Percentiles rank a stretch among this genome's conserved stretches.
Evolutionary conservation across 2,329 filamentous ascomycete species (phyloP).

Genomic region (Hymenoscyphus occultus): DNA sequence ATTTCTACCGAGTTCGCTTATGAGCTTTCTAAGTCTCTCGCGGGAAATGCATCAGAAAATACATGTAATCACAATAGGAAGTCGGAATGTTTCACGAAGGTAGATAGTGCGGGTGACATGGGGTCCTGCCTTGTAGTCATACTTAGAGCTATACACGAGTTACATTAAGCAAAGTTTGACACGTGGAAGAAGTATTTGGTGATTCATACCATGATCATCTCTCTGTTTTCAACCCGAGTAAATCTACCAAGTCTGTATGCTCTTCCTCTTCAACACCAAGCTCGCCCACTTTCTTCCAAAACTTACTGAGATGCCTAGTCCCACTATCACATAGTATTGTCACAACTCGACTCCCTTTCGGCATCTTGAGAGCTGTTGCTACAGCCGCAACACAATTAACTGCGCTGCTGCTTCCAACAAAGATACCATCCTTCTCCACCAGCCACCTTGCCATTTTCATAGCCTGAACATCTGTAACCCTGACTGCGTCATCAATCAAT

Average conservation of each 20-base stretch:
- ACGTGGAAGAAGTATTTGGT: too few relatives aligned
- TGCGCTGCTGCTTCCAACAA: conserved; percentile 90
- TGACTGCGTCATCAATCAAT: conserved; percentile 84
- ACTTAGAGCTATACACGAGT: not conserved
- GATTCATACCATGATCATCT: not conserved
- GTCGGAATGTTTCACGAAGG: not conserved
- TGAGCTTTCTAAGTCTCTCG: not conserved
- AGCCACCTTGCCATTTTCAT: conserved; percentile 93
- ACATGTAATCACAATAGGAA: not conserved
- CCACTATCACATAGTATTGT: conserved; percentile 84
- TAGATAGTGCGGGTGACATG: not conserved
- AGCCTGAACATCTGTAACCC: conserved; percentile 85
- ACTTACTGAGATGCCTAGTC: conserved; percentile 78
- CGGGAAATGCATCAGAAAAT: not conserved
- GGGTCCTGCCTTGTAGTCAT: not conserved
- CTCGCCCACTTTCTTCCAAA: conserved; percentile 72
- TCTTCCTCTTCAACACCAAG: conserved; percentile 62
- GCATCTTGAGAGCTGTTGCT: conserved; percentile 62
- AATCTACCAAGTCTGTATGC: conserved; percentile 47
- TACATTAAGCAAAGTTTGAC: conserved; percentile 6
- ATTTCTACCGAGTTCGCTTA: conserved; percentile 2
- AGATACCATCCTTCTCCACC: conserved; percentile 92
- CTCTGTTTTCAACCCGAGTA: conserved; percentile 45
- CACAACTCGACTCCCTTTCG: conserved; percentile 62
- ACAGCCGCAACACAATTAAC: conserved; percentile 90